These are phyloP conservation scores for Leucocoprinus leucothites DNA, from an alignment of 768 basidiomycete genomes.

Conservation along the genomic window DNA sequence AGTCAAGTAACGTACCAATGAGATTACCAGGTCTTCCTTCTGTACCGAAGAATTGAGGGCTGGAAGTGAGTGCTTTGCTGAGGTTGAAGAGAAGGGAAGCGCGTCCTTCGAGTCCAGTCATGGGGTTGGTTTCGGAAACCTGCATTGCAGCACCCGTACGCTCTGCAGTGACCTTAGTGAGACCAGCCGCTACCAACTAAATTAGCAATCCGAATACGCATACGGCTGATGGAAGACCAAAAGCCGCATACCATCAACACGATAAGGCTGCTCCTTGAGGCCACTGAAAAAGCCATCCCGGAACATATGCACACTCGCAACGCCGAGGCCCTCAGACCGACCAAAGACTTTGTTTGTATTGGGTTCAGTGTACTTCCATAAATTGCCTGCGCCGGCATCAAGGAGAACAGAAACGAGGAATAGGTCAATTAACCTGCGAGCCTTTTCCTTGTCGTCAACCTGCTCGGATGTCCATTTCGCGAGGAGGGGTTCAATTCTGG, in stretches of 20 bases:
- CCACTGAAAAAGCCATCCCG: slow-evolving; percentile 78
- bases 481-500: slow-evolving; percentile 51
- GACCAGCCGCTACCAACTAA: slow-evolving; percentile 56
- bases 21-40: slow-evolving; percentile 81
- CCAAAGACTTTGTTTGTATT: slow-evolving; percentile 49
- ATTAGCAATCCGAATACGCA: neutral
- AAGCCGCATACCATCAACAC: slow-evolving; percentile 72
- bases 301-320: slow-evolving; percentile 93
- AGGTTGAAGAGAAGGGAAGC: slow-evolving; percentile 73
- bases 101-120: slow-evolving; percentile 90
- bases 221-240: neutral
- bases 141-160: slow-evolving; percentile 72
- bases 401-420: slow-evolving; percentile 90
- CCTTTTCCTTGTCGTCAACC: slow-evolving; percentile 53
- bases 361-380: slow-evolving; percentile 74
- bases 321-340: slow-evolving; percentile 81
- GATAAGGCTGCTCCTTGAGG: slow-evolving; percentile 52
- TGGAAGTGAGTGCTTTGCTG: slow-evolving; percentile 62
- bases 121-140: slow-evolving; percentile 72
- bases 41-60: slow-evolving; percentile 67
- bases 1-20: slow-evolving; percentile 48
- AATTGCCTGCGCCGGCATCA: slow-evolving; percentile 88
- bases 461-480: slow-evolving; percentile 47
- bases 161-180: slow-evolving; percentile 60
- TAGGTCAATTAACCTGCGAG: slow-evolving; percentile 80